Base-by-base conservation (phyloP, 1,139 yeast species). In the Candida sp. region DNA sequence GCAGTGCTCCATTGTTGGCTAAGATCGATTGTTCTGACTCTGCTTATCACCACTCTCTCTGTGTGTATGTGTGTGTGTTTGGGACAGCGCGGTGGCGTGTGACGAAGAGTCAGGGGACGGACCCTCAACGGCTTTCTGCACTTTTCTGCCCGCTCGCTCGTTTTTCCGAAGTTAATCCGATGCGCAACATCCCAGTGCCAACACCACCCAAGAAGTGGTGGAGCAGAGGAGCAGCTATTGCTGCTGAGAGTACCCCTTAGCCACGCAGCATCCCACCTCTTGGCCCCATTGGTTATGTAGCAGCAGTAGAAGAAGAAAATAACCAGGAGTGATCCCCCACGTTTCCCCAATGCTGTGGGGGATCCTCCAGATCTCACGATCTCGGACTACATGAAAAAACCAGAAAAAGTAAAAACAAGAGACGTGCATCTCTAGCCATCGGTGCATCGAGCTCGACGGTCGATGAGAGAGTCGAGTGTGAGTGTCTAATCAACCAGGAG, bases 261-360 rank as follows among this genome's bases (percentile, higher is more conserved):
- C 17, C 17, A 17, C 17, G 17, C 17, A 17, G 17, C 17, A 1
- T 17, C 17, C 17, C 17, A 17, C 17, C 17, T 17, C 17, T 17
- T 17, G 17, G 17, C 17, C 17, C 17, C 17, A 17, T 17, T 37
- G 41, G 41, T 37, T 37, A 37, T 17, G 30, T 9, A 37, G 41
- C 11, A 7, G 25, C 12, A n/a, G n/a, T n/a, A n/a, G 32, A n/a
- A 9, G 31, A 26, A 11, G 9, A 23, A 6, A 26, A 41, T 8
- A 26, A 25, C 11, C 22, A 11, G n/a, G 22, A 25, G 7, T 31
- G 39, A 33, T 42, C 46, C 46, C 46, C 46, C 46, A 43, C 46
- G 33, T 34, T 43, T 26, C 41, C 25, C 46, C 40, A 27, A 31
- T 7, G 31, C 6, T 26, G n/a, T 43, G 46, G 46, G 46, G 46